Evolutionary conservation across 495 filamentous ascomycete genomes (phyloP), one percentile per base, ranked within the genome.

Genomic region (Polyplosphaeria fusca): DNA sequence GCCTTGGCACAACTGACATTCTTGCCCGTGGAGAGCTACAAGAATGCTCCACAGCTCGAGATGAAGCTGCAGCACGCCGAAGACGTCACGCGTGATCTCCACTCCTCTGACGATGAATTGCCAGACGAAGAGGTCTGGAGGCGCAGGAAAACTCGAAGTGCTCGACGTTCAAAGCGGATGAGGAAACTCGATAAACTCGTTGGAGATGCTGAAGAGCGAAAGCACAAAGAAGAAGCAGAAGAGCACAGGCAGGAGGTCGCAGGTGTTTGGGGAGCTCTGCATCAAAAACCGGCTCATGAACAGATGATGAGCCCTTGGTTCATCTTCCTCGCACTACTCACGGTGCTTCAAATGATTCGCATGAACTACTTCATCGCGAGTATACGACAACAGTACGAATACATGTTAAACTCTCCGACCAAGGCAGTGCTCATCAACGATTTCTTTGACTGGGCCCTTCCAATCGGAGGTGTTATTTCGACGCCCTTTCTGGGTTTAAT

Each of bases 291-390:
- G 2, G 87, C 88, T 0, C 63, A 75, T 16, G 71, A 85, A 46
- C 92, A 97, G 73, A 87, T 97, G 67, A 68, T 68, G 20, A 85
- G 84, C 2, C 87, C 86, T 1, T 97, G 91, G 91, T 97, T 95
- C 64, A 72, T 86, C 26, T 75, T 96, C 18, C 89, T 96, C 52
- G 83, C 88, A 3, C 63, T 88, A 1, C 95, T 96, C 69, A 96
- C 93, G 0, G 77, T 92, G 19, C 70, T 94, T n/a, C 89, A 92
- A 71, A 95, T 94, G 91, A 86, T 86, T 0, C 82, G 92, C 16
- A 95, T 96, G 69, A 97, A 97, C 73, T 97, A 89, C 76, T 97
- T 97, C 66, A 88, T 97, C 38, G 89, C 92, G 1, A 92, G 91
- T 1, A 83, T 97, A 54, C 81, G 85, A n/a, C 76, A 82, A 5